These are phyloP conservation scores for Zopfochytrium polystomum DNA, from an alignment of 371 early-diverging fungal species.

Conservation along the genomic window DNA sequence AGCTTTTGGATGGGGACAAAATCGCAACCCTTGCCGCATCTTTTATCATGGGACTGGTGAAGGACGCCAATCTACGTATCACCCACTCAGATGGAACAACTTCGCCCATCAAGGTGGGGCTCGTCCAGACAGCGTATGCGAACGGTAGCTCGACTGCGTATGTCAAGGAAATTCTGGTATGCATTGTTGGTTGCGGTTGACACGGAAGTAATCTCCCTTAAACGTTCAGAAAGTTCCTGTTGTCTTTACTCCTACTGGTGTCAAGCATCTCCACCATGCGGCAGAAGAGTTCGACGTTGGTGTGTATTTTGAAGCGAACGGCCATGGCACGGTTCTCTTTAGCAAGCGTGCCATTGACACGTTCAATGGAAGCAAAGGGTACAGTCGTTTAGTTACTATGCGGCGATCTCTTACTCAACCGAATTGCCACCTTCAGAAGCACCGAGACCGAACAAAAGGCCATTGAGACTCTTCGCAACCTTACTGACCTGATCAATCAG, in stretches of 20 bases:
- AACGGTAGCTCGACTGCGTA: constrained; percentile 95
- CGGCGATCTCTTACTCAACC: neutral
- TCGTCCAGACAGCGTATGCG: constrained; percentile 99
- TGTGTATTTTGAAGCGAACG: constrained; percentile 99
- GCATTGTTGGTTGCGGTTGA: constrained; percentile 24
- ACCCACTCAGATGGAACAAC: constrained; percentile 31
- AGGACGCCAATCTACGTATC: constrained; percentile 69
- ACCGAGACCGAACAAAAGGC: constrained; percentile 80
- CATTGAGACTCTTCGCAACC: constrained; percentile 68
- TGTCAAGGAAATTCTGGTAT: constrained; percentile 76
- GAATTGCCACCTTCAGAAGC: constrained; percentile 37
- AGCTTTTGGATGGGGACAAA: constrained; percentile 96
- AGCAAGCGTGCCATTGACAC: constrained; percentile 74
- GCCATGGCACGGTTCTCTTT: constrained; percentile 99
- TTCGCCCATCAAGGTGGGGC: constrained; percentile 69
- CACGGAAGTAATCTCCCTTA: neutral
- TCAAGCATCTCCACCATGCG: constrained; percentile 98
- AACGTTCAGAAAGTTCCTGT: constrained; percentile 77
- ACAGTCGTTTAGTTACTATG: constrained; percentile 19
- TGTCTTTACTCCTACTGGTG: constrained; percentile 95
- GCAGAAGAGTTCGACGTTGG: constrained; percentile 97
- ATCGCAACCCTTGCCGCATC: constrained; percentile 91
- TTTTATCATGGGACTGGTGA: constrained; percentile 84
- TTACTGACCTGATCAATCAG: constrained; percentile 94
- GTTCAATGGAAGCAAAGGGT: constrained; percentile 70